phyloP scores from a whole-genome alignment of 257 asterid species.

The Gynochthodes officinalis region DNA sequence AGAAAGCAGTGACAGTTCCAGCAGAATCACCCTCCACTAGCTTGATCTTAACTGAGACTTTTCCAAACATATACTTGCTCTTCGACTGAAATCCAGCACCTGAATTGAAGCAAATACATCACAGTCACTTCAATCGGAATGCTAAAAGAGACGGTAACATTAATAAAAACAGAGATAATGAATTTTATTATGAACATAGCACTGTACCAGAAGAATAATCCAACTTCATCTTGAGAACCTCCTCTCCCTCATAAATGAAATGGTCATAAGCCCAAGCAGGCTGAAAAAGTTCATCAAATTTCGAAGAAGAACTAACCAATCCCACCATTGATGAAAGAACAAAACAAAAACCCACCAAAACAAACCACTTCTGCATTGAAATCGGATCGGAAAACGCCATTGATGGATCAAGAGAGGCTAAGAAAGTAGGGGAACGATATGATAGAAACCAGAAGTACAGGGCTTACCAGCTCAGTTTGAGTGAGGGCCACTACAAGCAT shows the following conservation, averaged over 20 bases:
- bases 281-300: conserved; percentile 58
- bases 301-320: conserved; percentile 32
- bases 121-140: not conserved
- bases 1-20: conserved; percentile 93
- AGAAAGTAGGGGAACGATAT: not conserved
- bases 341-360: conserved; percentile 3
- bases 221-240: conserved; percentile 60
- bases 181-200: not conserved
- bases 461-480: not conserved
- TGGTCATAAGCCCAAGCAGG: conserved; percentile 78
- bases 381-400: not conserved
- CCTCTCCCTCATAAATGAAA: conserved; percentile 58
- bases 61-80: conserved; percentile 84
- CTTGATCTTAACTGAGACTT: conserved; percentile 79
- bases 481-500: not conserved
- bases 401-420: conserved; percentile 14
- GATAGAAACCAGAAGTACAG: not conserved
- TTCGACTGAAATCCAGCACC: conserved; percentile 93
- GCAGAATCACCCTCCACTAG: conserved; percentile 95
- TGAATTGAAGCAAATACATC: conserved; percentile 1
- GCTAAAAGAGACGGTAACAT: too few species aligned
- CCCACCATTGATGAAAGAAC: conserved; percentile 20
- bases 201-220: conserved; percentile 64
- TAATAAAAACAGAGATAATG: not conserved
- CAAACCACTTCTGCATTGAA: not conserved